Evolutionary conservation across 805 yeast species (phyloP), one percentile per base, ranked within the genome.

Genomic region (Hanseniaspora occidentalis): DNA sequence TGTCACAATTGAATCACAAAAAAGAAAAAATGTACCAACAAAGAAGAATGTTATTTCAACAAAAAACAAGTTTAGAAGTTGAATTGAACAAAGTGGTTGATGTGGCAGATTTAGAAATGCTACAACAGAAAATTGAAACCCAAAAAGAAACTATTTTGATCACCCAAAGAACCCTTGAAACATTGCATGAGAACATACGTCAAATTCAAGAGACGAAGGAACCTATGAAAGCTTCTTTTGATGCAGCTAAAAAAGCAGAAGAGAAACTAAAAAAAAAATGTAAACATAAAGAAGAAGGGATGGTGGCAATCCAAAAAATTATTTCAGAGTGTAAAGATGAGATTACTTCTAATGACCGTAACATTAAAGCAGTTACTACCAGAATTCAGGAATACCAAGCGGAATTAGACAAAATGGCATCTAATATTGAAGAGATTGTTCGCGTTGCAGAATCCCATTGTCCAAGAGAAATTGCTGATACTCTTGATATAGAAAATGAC

Each of bases 391-490:
- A 29, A 35, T 13, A 10, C 22, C 5, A 26, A 35, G n/a, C 22
- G 31, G 36, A 33, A 26, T 8, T 36, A 25, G 5, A 19, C 16
- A 38, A 44, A 35, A 23, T 23, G 5, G 34, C 36, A 10, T 35
- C 29, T 21, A 44, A 46, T 16, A 37, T 44, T 20, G 35, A 26
- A 3, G 48, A 46, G 9, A 42, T 46, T 25, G 44, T 39, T 2
- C 39, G 31, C 3, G 50, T 52, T 24, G 77, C 76, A 4, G 37
- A 33, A 6, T 52, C 58, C 21, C 63, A 67, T 37, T 77, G 84
- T 48, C 45, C 67, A 0, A 52, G 70, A 31, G 75, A 69, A 7
- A 70, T 67, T 16, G 69, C 77, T 1, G 55, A 55, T 3, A 46
- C 67, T 2, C 43, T 56, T 4, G 65, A 61, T 0, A 54, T 67